Evolutionary conservation across 257 asterid genomes (phyloP), one percentile per base, ranked within the genome.

Genomic region (Capsicum pubescens): DNA sequence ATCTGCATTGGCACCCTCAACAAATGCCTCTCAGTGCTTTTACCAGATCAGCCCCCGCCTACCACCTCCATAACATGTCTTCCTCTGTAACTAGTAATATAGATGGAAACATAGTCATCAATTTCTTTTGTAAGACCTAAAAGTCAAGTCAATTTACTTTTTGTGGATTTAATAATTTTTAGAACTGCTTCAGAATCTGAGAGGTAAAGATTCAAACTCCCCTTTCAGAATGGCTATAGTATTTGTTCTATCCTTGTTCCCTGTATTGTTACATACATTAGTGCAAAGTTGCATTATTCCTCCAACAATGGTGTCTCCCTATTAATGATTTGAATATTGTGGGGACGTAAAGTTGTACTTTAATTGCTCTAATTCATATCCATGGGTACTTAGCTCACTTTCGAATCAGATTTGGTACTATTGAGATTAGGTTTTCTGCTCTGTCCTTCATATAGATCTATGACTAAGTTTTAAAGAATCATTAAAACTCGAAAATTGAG

Each of bases 11-110:
- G 9, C 70, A 8, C 67, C 87, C 16, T 83, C 92, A 39, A 32
- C 87, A 19, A 85, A 78, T 79, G 61, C 88, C 26, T 83, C 89
- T 21, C 92, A 77, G 17, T 66, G 64, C 74, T 81, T 52, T 82
- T 89, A 86, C 79, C 91, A 87, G 64, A 79, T 83, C 78, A 84
- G 83, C 79, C 84, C 88, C 9, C 88, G 88, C 14, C 68, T 86
- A 70, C 90, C 92, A 35, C 92, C 82, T 64, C 85, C 87, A 11
- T 86, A 80, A 80, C 36, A 82, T 42, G 8, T 68, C 11, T 78
- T 58, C 5, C 59, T 42, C 44, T 0, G 6, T 46, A 16, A 66
- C 69, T 57, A 61, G 54, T 32, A 9, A 11, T 21, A 61, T 74
- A 84, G 82, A 80, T 79, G 21, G 82, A 81, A 44, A 48, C 55